Evolutionary conservation across 805 yeast species (phyloP), one percentile per base, ranked within the genome.

Genomic region (Pichia ethanolica): DNA sequence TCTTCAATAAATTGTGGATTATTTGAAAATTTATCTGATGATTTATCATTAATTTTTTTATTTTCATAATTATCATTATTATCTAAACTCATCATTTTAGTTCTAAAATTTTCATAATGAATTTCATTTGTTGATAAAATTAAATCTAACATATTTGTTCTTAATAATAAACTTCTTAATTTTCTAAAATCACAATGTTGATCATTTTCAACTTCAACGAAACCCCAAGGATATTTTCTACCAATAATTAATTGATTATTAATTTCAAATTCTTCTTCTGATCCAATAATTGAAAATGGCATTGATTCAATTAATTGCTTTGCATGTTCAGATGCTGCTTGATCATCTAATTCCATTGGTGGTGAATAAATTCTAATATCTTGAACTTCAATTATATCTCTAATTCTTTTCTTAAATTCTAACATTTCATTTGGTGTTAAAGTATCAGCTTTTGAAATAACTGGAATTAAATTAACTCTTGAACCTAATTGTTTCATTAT

Each of bases 1-100:
- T 91, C 98, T 69, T 93, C 97, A 68, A 89, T 85, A 73, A 86
- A 93, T 70, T 88, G 86, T 45, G 98, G 98, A 68, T 93, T 90
- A 61, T 72, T 77, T 46, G 73, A 66, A 35, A 69, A 57, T n/a
- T 69, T 58, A 57, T 81, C 82, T 41, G 63, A 44, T 42, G 58
- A 53, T 48, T 59, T 64, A 58, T 56, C 46, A 7, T 30, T n/a
- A 20, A 57, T 62, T 44, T 60, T 46, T n/a, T 28, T 35, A 33
- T n/a, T 12, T 27, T 14, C 39, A 20, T 20, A n/a, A 30, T 49
- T 48, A 13, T 53, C 55, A 35, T 52, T 72, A 62, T 49, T 53
- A 37, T 54, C 32, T 7, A 3, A 70, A 63, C 77, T 87, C 69
- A 86, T 73, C 71, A 86, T 84, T 56, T 79, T 62, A 42, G 83